Conservation (phyloP, 495 filamentous ascomycete genomes). For the Tuber borchii region DNA sequence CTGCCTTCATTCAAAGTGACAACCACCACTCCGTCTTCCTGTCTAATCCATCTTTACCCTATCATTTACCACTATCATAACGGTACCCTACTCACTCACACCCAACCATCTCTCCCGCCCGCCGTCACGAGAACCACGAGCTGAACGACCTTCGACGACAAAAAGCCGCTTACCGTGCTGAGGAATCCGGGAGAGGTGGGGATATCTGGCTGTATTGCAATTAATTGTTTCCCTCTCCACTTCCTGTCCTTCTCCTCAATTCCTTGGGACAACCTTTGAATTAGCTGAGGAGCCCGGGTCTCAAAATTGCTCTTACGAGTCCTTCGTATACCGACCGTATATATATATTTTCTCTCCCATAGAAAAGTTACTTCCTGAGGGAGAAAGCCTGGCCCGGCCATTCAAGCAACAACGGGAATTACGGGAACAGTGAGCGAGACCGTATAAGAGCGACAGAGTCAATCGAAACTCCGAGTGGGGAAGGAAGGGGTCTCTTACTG, state of each 20-base stretch:
- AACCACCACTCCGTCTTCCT: background rate
- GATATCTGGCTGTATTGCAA: background rate
- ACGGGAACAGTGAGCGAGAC: background rate
- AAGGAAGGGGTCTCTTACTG: background rate
- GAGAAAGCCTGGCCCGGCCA: background rate
- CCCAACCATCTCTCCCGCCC: background rate
- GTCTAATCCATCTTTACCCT: background rate
- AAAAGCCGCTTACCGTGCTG: background rate
- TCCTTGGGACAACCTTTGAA: background rate
- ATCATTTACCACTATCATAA: background rate
- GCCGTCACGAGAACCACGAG: conserved; percentile 2
- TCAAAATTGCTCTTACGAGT: background rate
- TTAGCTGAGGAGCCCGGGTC: background rate
- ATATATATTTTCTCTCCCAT: background rate
- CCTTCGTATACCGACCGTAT: background rate
- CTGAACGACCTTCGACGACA: background rate
- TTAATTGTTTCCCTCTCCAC: background rate
- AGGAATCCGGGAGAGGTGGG: background rate
- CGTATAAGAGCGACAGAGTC: background rate
- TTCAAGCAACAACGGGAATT: background rate
- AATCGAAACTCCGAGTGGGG: background rate
- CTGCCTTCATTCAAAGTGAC: background rate
- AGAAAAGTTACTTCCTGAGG: background rate
- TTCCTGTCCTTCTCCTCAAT: background rate
- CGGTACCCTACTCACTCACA: background rate